Evolutionary conservation across 306 rosid species (phyloP), one percentile per base, ranked within the genome.

Genomic region (Medicago arabica): DNA sequence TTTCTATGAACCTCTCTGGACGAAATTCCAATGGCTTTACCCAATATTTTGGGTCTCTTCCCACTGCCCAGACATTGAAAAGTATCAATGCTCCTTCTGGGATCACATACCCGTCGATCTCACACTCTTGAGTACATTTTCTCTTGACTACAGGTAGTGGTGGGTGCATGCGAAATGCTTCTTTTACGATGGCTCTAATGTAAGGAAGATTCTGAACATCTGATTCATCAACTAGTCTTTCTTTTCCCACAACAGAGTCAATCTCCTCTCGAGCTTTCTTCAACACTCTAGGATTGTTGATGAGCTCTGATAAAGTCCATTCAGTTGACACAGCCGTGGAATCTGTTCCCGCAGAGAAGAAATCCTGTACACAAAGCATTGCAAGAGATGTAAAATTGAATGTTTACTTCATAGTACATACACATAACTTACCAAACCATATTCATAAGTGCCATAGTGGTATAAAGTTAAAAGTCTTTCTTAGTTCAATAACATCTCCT

Each of bases 31-130:
- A 1, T 4, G 96, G 89, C 0, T 17, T 82, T 8, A 80, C 58
- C 89, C 93, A 86, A 3, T 67, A 49, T 17, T 75, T 61, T 0
- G 91, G 86, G n/a, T 90, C 91, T 46, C 96, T 81, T 69, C 83
- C 87, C 0, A 90, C 88, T 1, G 88, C 79, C 80, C 85, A 86
- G 2, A 50, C 68, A 25, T 90, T 88, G 21, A 85, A 50, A 14
- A 84, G 83, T 0, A 85, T 43, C 7, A 58, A 25, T 6, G 87
- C 84, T 47, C 83, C 72, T 17, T 54, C 62, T 0, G 89, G 88
- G 17, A 88, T 80, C 14, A 76, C 78, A 23, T 40, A 88, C 3
- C 77, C 78, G 0, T 73, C 43, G 2, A 90, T 55, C 23, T 75
- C 83, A 44, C 89, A 82, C 4, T 74, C 71, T 34, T 74, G 17